Percentiles rank a stretch among this genome's conserved stretches.
Evolutionary conservation across 208 protist species (phyloP).

Genomic region (Leishmania guyanensis): DNA sequence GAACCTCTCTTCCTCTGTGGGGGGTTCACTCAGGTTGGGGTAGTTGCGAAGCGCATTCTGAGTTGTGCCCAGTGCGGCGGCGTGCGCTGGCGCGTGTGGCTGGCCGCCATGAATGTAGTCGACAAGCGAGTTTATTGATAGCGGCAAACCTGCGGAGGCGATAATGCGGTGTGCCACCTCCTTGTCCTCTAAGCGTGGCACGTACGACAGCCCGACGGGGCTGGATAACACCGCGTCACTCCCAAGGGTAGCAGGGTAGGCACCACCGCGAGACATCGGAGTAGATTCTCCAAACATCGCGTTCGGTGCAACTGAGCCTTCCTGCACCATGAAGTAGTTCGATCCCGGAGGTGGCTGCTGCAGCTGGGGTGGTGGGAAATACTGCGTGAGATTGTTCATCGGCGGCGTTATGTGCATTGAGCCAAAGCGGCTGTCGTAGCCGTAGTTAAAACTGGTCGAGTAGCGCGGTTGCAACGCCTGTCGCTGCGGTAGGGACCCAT

Average conservation of each 20-base stretch:
- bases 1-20: constrained; percentile 17
- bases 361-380: constrained; percentile 6
- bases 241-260: neutral
- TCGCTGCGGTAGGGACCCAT: neutral
- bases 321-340: constrained; percentile 38
- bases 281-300: neutral
- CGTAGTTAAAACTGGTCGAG: neutral
- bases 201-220: neutral
- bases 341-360: constrained; percentile 7
- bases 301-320: neutral
- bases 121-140: constrained; percentile 45
- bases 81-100: constrained; percentile 24
- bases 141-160: constrained; percentile 61
- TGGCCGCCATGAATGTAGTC: constrained; percentile 67
- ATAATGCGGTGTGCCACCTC: constrained; percentile 57
- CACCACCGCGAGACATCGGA: neutral
- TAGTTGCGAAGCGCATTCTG: constrained; percentile 47
- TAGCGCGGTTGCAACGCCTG: neutral
- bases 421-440: constrained; percentile 20
- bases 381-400: neutral
- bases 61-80: constrained; percentile 18
- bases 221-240: neutral
- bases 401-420: constrained; percentile 6
- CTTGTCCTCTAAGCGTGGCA: constrained; percentile 46
- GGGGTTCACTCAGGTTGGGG: constrained; percentile 48